Evolutionary conservation across 306 rosid species (phyloP), one percentile per base, ranked within the genome.

Genomic region (Acmispon strigosus): DNA sequence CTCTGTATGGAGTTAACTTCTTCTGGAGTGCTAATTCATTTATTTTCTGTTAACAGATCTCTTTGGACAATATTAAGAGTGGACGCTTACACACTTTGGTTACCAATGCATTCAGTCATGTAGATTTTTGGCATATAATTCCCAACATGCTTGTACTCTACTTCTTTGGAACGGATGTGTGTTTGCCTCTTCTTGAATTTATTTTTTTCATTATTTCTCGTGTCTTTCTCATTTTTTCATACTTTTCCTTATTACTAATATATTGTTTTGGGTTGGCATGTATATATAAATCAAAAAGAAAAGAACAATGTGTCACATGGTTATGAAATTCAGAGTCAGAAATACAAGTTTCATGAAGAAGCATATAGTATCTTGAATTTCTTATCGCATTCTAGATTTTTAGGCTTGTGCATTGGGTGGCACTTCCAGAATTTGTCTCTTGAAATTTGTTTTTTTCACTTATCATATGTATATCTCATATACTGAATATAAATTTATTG

Each of bases 51-150:
- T 75, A 13, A 66, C 96, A 90, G 97, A 75, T 89, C 65, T 89
- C 98, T 39, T 47, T 94, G 66, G 79, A 86, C 79, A 94, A 90
- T 76, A 1, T 86, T 68, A 80, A 70, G 74, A 80, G 85, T 36
- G 97, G 94, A 72, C 95, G 89, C 51, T 37, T 90, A 70, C 97
- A 94, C 81, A 91, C 97, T 18, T 66, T 90, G 92, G 86, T 94
- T 47, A 90, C 97, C 73, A 81, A 81, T 66, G 94, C 98, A 58
- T 90, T 94, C 87, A 94, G 98, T 87, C 98, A 90, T 54, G 62
- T 77, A 2, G 86, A 91, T 42, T 0, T 34, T 17, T 66, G 66
- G 66, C 98, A 94, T 83, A 63, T 94, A 8, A 10, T 87, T 53
- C 78, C 76, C 75, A 94, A 94, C 92, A 89, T 94, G 96, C 57